Evolutionary conservation across 768 basidiomycete species (phyloP).

Genomic region (Hydnomerulius pinastri): DNA sequence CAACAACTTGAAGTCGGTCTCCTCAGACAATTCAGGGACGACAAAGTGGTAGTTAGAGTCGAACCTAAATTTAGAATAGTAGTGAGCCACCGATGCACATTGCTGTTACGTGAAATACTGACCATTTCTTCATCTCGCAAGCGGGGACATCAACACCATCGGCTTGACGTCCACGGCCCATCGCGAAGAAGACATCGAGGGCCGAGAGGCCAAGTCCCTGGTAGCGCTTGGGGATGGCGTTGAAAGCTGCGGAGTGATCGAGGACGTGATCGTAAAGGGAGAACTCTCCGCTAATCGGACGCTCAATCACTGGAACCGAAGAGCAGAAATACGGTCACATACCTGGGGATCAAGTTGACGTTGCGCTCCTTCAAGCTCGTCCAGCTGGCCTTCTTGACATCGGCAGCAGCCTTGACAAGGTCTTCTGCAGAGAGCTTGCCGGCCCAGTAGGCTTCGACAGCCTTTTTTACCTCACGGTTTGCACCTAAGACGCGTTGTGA

Average conservation of each 20-base stretch:
- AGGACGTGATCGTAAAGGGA: slow-evolving; percentile 98
- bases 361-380: slow-evolving; percentile 78
- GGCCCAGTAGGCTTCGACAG: slow-evolving; percentile 98
- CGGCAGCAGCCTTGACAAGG: slow-evolving; percentile 83
- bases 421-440: slow-evolving; percentile 87
- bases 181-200: slow-evolving; percentile 97
- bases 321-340: slow-evolving; percentile 22
- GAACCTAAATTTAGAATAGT: slow-evolving; percentile 57
- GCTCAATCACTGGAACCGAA: slow-evolving; percentile 15
- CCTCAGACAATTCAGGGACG: slow-evolving; percentile 92
- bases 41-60: slow-evolving; percentile 99
- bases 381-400: slow-evolving; percentile 90
- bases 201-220: slow-evolving; percentile 79
- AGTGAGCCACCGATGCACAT: slow-evolving; percentile 1
- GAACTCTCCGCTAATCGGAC: slow-evolving; percentile 83
- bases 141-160: slow-evolving; percentile 95
- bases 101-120: slow-evolving; percentile 29
- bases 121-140: slow-evolving; percentile 99
- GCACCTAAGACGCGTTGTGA: slow-evolving; percentile 53
- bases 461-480: slow-evolving; percentile 96
- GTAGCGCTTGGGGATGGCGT: slow-evolving; percentile 95
- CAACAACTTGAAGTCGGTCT: slow-evolving; percentile 91
- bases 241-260: slow-evolving; percentile 95
- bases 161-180: slow-evolving; percentile 97
- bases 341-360: slow-evolving; percentile 94